Evolutionary conservation across 2,329 filamentous ascomycete species (phyloP).

Genomic region (Pseudogymnoascus sp.): DNA sequence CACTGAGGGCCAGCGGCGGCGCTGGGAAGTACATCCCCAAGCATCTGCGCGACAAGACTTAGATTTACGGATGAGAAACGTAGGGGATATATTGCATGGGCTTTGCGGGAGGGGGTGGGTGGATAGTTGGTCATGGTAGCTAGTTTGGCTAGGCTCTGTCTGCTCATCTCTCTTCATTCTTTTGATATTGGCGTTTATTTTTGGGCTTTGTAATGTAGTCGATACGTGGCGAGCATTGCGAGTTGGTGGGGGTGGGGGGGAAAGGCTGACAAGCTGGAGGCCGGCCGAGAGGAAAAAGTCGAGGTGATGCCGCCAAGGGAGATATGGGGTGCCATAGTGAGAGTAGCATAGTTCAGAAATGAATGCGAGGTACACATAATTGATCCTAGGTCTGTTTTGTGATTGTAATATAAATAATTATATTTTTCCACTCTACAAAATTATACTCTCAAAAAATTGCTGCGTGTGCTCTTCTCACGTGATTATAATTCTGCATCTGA

Average conservation of each 20-base stretch:
- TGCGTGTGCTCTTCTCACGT: too few species aligned
- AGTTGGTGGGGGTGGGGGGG: conserved; percentile 14
- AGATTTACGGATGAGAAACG: neutral
- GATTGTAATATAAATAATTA: neutral
- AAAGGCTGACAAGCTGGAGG: neutral
- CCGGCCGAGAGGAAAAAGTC: neutral
- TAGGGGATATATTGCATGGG: neutral
- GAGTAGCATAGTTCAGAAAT: neutral
- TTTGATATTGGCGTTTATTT: conserved; percentile 6
- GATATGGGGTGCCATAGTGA: neutral
- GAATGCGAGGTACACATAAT: neutral
- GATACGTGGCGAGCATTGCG: conserved; percentile 31
- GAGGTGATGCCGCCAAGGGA: neutral
- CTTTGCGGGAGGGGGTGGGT: neutral
- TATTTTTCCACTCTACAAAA: neutral
- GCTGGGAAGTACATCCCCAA: conserved; percentile 52
- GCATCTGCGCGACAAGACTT: conserved; percentile 32
- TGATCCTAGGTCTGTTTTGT: neutral
- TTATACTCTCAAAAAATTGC: too few species aligned
- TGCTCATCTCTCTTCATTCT: neutral
- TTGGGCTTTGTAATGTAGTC: conserved; percentile 16
- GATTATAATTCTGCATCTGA: too few species aligned
- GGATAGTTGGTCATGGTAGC: neutral
- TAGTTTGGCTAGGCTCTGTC: neutral
- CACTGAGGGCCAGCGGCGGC: conserved; percentile 42